A percentile compares a stretch with the other conserved stretches of the same genome.
Evolutionary conservation across 2,329 filamentous ascomycete species (phyloP).

Genomic region (Fusarium duplospermum): DNA sequence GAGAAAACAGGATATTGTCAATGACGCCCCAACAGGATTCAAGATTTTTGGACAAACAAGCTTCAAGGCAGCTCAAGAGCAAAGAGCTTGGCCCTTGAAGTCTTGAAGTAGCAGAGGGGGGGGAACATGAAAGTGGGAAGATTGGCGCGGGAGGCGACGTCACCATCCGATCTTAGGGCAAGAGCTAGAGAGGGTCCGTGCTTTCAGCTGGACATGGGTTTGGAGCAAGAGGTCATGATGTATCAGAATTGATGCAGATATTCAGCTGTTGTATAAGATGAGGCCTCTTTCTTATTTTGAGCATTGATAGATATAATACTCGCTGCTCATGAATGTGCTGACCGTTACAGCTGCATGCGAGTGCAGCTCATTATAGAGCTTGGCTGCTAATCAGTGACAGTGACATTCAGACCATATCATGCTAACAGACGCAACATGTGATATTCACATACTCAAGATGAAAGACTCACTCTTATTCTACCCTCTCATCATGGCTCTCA

Average conservation of each 20-base stretch:
- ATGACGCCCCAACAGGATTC: conserved; percentile 31
- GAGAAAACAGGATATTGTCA: conserved; percentile 33
- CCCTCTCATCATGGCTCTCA: background rate
- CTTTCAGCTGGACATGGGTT: conserved; percentile 7
- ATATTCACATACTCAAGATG: background rate
- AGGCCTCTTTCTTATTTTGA: background rate
- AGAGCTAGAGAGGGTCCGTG: conserved; percentile 13
- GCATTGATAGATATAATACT: background rate
- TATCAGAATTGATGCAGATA: background rate
- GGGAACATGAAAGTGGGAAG: conserved; percentile 13
- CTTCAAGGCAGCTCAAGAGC: conserved; percentile 20
- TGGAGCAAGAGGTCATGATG: background rate
- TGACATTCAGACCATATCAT: background rate
- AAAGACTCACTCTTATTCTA: background rate
- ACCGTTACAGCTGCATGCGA: background rate
- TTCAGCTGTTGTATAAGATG: background rate
- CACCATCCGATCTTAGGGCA: conserved; percentile 29
- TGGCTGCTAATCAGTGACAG: background rate
- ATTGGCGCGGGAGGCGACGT: conserved; percentile 32
- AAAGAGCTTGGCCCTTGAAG: conserved; percentile 8
- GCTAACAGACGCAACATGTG: background rate
- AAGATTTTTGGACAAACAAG: conserved; percentile 41
- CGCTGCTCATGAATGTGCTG: background rate
- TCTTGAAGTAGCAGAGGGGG: conserved; percentile 8
- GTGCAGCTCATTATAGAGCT: background rate